phyloP scores from a whole-genome alignment of 2,329 filamentous ascomycete genomes.

The Podosphaera xanthii region DNA sequence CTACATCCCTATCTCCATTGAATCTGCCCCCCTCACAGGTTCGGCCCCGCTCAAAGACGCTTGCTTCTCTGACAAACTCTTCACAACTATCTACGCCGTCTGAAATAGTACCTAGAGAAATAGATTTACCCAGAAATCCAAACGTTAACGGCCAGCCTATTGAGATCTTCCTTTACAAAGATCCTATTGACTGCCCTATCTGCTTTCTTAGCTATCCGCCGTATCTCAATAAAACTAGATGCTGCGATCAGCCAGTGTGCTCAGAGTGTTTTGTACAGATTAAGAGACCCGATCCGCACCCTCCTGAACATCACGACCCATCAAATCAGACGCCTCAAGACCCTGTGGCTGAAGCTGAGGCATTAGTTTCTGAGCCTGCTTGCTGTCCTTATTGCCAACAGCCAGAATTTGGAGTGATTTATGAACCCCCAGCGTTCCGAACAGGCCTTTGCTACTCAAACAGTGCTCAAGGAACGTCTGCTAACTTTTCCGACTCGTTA shows the following conservation, averaged over 20 bases:
- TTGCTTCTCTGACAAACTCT: conserved; percentile 57
- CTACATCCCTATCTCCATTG: conserved; percentile 25
- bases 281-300: conserved; percentile 76
- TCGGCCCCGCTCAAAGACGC: conserved; percentile 66
- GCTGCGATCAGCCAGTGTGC: conserved; percentile 89
- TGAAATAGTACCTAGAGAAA: conserved; percentile 54
- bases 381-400: conserved; percentile 89
- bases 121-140: conserved; percentile 58
- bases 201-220: conserved; percentile 93
- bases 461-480: conserved; percentile 26
- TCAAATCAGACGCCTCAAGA: conserved; percentile 15
- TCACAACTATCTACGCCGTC: conserved; percentile 49
- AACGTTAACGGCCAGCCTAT: conserved; percentile 87
- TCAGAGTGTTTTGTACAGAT: conserved; percentile 99
- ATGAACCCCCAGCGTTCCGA: conserved; percentile 71
- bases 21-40: conserved; percentile 34
- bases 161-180: conserved; percentile 84
- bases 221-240: conserved; percentile 80
- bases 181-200: conserved; percentile 76
- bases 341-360: conserved; percentile 23
- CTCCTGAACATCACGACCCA: conserved; percentile 38
- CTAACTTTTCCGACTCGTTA: conserved; percentile 73
- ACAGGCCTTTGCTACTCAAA: conserved; percentile 54
- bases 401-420: conserved; percentile 89
- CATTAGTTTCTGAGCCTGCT: conserved; percentile 75